phyloP scores from a whole-genome alignment of 2,329 filamentous ascomycete genomes.

The Verticillium isaacii region DNA sequence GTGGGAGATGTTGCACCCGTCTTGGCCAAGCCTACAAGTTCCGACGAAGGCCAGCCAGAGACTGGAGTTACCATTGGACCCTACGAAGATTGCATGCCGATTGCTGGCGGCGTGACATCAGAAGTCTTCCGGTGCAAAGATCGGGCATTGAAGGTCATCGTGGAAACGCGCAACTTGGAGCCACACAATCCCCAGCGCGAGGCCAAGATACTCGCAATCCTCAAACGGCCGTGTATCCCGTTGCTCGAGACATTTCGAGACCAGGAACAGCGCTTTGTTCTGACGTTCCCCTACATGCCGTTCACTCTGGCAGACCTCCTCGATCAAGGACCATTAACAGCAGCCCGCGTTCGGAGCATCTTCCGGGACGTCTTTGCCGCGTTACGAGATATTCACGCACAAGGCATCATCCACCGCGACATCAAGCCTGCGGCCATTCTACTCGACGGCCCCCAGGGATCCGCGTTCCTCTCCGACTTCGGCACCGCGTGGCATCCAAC shows the following conservation, averaged over 20 bases:
- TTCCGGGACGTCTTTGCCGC: conserved; percentile 67
- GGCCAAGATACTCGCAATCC: conserved; percentile 62
- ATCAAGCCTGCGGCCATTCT: conserved; percentile 90
- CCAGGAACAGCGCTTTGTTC: conserved; percentile 64
- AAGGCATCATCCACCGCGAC: conserved; percentile 85
- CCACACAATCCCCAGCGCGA: conserved; percentile 84
- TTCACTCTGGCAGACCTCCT: conserved; percentile 68
- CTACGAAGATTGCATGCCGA: conserved; percentile 47
- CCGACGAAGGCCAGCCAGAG: conserved; percentile 10
- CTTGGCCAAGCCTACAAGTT: neutral
- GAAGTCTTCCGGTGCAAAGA: conserved; percentile 67
- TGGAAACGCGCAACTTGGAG: conserved; percentile 63
- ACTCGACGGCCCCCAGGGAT: conserved; percentile 60
- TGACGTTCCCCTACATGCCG: conserved; percentile 82
- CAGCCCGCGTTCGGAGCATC: conserved; percentile 30
- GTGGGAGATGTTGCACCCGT: conserved; percentile 9
- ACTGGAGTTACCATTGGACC: conserved; percentile 45
- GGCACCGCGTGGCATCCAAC: conserved; percentile 80
- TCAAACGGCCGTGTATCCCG: conserved; percentile 55
- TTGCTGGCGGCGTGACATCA: conserved; percentile 72
- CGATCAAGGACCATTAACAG: conserved; percentile 31
- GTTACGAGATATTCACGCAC: conserved; percentile 64
- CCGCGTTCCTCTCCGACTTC: conserved; percentile 83
- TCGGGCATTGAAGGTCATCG: conserved; percentile 80
- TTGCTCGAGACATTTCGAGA: conserved; percentile 72